Percentiles rank a stretch among this genome's conserved stretches.
Evolutionary conservation across 768 basidiomycete genomes (phyloP).

Genomic region (Sarcodon sp.): DNA sequence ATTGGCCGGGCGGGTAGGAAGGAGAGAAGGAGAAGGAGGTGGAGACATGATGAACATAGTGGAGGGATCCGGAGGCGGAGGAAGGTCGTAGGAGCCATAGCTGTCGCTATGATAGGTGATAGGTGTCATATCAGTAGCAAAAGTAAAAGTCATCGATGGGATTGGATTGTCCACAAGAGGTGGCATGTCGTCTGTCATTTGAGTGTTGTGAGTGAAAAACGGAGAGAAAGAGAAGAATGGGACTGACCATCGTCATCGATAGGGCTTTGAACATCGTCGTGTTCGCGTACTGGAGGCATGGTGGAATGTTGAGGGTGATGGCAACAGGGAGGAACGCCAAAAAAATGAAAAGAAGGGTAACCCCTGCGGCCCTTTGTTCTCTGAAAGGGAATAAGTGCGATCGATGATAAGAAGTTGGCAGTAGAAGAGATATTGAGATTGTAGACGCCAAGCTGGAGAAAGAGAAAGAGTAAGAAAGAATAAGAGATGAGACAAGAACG

Average conservation of each 20-base stretch:
- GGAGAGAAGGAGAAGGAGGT: slow-evolving; percentile 14
- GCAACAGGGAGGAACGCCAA: neutral
- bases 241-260: slow-evolving; percentile 24
- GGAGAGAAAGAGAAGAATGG: slow-evolving; percentile 6
- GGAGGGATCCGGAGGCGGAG: slow-evolving; percentile 12
- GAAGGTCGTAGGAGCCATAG: slow-evolving; percentile 14
- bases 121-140: slow-evolving; percentile 46
- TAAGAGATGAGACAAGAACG: no score
- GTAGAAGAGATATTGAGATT: no score
- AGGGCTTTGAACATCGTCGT: slow-evolving; percentile 12
- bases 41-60: slow-evolving; percentile 10
- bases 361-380: neutral
- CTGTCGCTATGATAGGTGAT: slow-evolving; percentile 31
- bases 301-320: slow-evolving; percentile 2
- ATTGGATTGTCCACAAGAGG: slow-evolving; percentile 36
- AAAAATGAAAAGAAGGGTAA: neutral
- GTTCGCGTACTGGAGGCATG: slow-evolving; percentile 15
- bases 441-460: no score
- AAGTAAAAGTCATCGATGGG: slow-evolving; percentile 43
- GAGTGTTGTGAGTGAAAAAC: slow-evolving; percentile 7
- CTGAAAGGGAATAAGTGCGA: neutral
- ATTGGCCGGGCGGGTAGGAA: slow-evolving; percentile 22
- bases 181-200: slow-evolving; percentile 20
- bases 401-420: no score
- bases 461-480: no score